Conservation (phyloP, 2,329 filamentous ascomycete species). For the Fusarium algeriense region DNA sequence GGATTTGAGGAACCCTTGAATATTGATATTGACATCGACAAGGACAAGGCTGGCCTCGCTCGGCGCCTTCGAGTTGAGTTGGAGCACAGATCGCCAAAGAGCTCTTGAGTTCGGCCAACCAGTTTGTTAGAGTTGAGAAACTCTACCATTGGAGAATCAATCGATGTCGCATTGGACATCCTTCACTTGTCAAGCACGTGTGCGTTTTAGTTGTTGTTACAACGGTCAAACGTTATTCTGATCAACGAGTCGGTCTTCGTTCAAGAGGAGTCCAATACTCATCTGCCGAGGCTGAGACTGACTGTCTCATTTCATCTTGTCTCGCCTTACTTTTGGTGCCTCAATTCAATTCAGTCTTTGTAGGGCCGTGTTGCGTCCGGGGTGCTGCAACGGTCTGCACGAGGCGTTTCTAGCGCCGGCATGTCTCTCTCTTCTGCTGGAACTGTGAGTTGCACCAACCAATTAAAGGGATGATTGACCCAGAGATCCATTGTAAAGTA, state of each 20-base stretch:
- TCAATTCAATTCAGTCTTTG: background rate
- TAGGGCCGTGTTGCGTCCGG: constrained; percentile 37
- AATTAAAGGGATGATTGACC: background rate
- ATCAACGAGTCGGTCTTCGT: background rate
- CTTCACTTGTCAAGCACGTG: constrained; percentile 1
- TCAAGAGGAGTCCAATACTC: background rate
- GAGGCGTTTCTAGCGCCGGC: constrained; percentile 43
- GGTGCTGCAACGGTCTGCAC: constrained; percentile 36
- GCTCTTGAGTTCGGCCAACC: constrained; percentile 3
- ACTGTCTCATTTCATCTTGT: constrained; percentile 3
- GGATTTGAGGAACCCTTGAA: background rate
- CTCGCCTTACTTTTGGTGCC: constrained; percentile 6
- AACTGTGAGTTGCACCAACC: constrained; percentile 8
- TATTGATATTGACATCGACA: background rate
- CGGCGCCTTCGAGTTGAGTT: background rate
- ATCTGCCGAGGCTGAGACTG: background rate
- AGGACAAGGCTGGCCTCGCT: constrained; percentile 1
- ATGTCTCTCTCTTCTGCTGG: constrained; percentile 13
- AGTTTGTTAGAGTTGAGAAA: background rate
- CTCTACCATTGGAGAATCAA: background rate
- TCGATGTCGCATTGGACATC: background rate
- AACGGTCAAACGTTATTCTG: background rate
- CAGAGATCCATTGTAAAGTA: constrained; percentile 1
- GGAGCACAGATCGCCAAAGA: constrained; percentile 10
- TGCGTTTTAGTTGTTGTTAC: background rate